Evolutionary conservation across 2,329 filamentous ascomycete genomes (phyloP).

Genomic region (Neonectria punicea): DNA sequence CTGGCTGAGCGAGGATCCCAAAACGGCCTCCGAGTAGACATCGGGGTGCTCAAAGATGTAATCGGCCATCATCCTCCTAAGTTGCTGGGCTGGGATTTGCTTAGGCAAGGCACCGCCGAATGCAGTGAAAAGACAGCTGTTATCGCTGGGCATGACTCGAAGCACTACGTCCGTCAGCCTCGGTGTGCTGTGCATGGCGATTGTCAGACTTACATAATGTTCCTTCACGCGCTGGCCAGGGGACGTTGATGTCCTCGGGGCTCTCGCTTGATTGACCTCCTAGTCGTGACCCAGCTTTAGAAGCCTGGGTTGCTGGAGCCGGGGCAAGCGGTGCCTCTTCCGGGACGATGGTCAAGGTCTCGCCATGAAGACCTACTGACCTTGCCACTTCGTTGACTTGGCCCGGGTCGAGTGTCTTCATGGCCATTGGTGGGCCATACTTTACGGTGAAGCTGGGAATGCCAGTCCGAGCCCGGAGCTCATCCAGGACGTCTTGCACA

Average conservation of each 20-base stretch:
- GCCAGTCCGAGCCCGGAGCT: slow-evolving; percentile 72
- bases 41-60: slow-evolving; percentile 79
- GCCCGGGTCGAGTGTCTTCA: slow-evolving; percentile 73
- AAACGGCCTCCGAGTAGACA: slow-evolving; percentile 78
- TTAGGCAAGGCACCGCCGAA: slow-evolving; percentile 82
- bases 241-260: slow-evolving; percentile 52
- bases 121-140: slow-evolving; percentile 92
- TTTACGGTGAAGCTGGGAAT: slow-evolving; percentile 79
- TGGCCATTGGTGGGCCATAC: slow-evolving; percentile 78
- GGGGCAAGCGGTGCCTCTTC: slow-evolving; percentile 44
- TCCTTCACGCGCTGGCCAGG: slow-evolving; percentile 61
- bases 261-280: slow-evolving; percentile 22
- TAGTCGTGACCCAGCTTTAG: slow-evolving; percentile 2
- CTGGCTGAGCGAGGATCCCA: slow-evolving; percentile 76
- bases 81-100: slow-evolving; percentile 58
- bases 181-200: not conserved
- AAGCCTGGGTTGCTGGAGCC: slow-evolving; percentile 9
- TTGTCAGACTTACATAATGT: slow-evolving; percentile 55
- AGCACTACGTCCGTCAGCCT: slow-evolving; percentile 66
- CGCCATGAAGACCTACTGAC: slow-evolving; percentile 59
- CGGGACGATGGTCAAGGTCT: slow-evolving; percentile 62
- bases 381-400: slow-evolving; percentile 60
- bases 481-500: slow-evolving; percentile 67
- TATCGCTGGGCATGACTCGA: slow-evolving; percentile 96
- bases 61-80: slow-evolving; percentile 81